Evolutionary conservation across 306 rosid genomes (phyloP).

Genomic region (Fagus crenata): DNA sequence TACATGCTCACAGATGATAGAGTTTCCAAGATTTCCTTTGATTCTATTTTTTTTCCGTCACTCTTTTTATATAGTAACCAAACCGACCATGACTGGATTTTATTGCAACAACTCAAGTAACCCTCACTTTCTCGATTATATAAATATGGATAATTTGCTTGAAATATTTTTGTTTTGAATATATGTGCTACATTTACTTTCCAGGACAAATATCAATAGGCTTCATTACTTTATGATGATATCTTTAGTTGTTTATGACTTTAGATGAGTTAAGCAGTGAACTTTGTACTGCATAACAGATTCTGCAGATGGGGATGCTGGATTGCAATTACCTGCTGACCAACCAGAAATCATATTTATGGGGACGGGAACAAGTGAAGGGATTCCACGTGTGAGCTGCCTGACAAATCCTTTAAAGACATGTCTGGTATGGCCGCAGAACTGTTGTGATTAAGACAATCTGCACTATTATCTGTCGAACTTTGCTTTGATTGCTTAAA

Average conservation of each 20-base stretch:
- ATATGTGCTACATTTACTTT: slow-evolving; percentile 1
- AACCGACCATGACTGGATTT: not conserved
- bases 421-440: slow-evolving; percentile 54
- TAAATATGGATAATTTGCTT: not conserved
- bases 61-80: not conserved
- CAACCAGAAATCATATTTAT: slow-evolving; percentile 66
- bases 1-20: not conserved
- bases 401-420: slow-evolving; percentile 69
- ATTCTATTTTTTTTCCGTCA: not conserved
- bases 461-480: slow-evolving; percentile 4
- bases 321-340: slow-evolving; percentile 30
- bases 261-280: slow-evolving; percentile 27
- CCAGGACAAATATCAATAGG: slow-evolving; percentile 1
- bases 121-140: not conserved
- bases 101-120: not conserved
- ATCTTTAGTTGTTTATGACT: not conserved
- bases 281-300: slow-evolving; percentile 38
- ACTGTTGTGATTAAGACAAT: slow-evolving; percentile 9
- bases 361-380: slow-evolving; percentile 98
- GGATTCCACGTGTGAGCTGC: slow-evolving; percentile 89
- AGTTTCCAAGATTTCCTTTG: not conserved
- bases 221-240: not conserved
- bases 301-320: slow-evolving; percentile 38
- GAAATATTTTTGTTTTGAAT: not conserved
- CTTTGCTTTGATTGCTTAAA: slow-evolving; percentile 12